Conservation (phyloP, 2,329 filamentous ascomycete genomes). For the Parastagonospora avenae region DNA sequence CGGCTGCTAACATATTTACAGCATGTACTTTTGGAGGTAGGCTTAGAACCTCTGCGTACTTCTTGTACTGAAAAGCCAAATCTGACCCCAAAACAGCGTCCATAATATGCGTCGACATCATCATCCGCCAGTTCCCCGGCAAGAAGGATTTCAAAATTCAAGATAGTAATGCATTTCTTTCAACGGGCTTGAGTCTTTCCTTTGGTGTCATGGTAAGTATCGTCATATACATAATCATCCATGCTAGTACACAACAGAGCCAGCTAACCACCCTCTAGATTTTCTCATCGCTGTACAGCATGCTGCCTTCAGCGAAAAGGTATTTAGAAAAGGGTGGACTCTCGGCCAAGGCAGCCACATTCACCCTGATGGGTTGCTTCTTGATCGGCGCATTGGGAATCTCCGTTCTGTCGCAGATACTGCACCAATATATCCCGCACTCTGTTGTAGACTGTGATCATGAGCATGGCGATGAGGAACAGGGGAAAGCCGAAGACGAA, state of each 20-base stretch:
- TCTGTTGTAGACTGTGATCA: conserved; percentile 83
- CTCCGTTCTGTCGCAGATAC: conserved; percentile 71
- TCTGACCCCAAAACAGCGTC: conserved; percentile 60
- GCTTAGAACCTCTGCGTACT: too few relatives aligned
- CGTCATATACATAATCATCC: background rate
- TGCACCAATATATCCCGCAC: conserved; percentile 76
- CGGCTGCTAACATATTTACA: conserved; percentile 24
- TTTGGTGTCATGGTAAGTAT: conserved; percentile 89
- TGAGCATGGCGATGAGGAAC: conserved; percentile 64
- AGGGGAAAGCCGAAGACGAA: conserved; percentile 36
- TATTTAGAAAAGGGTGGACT: conserved; percentile 76
- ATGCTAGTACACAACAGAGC: background rate
- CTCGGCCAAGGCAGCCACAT: conserved; percentile 68
- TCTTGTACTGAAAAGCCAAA: conserved; percentile 1
- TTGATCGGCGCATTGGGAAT: conserved; percentile 75
- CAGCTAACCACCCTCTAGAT: conserved; percentile 62
- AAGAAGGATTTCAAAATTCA: conserved; percentile 83
- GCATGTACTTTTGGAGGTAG: conserved; percentile 47
- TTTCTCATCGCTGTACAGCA: conserved; percentile 89
- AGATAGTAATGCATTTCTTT: conserved; percentile 86
- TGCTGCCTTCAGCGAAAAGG: conserved; percentile 83
- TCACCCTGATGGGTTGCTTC: conserved; percentile 73
- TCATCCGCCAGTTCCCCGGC: conserved; percentile 74
- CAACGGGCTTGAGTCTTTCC: conserved; percentile 85
- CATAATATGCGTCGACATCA: conserved; percentile 83